These are phyloP conservation scores for Phytophthora cryptogea DNA, from an alignment of 352 stramenopile genomes.

Conservation along the genomic window DNA sequence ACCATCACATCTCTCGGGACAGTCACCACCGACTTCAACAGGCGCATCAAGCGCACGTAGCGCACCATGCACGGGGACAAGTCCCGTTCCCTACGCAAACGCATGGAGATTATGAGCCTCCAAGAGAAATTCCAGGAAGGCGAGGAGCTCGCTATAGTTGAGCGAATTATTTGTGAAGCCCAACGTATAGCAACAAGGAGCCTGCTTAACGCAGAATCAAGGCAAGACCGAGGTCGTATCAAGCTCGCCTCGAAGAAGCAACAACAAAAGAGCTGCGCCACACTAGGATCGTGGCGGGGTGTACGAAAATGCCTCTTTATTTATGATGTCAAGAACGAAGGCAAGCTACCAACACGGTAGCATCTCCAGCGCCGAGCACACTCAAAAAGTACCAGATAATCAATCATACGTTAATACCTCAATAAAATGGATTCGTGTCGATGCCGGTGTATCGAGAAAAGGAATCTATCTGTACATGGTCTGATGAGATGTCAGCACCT, in stretches of 20 bases:
- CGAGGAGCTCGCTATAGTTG: slow-evolving; percentile 30
- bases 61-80: slow-evolving; percentile 14
- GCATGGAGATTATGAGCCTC: slow-evolving; percentile 33
- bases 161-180: slow-evolving; percentile 3
- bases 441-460: too few species aligned
- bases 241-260: slow-evolving; percentile 1
- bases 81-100: slow-evolving; percentile 18
- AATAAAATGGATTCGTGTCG: slow-evolving; percentile 13
- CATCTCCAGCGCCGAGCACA: slow-evolving; percentile 11
- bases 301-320: slow-evolving; percentile 32
- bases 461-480: too few species aligned
- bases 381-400: slow-evolving; percentile 13
- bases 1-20: slow-evolving; percentile 25
- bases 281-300: slow-evolving; percentile 1
- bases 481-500: too few species aligned
- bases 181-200: background rate
- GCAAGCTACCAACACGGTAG: slow-evolving; percentile 16
- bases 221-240: slow-evolving; percentile 4
- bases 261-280: slow-evolving; percentile 4
- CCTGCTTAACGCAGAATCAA: slow-evolving; percentile 10
- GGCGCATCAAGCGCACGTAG: slow-evolving; percentile 12
- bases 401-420: slow-evolving; percentile 15
- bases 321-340: slow-evolving; percentile 36
- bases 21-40: slow-evolving; percentile 36
- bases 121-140: slow-evolving; percentile 21